These are phyloP conservation scores for Trametes pubescens DNA, from an alignment of 1,284 basidiomycete genomes.

Conservation along the genomic window DNA sequence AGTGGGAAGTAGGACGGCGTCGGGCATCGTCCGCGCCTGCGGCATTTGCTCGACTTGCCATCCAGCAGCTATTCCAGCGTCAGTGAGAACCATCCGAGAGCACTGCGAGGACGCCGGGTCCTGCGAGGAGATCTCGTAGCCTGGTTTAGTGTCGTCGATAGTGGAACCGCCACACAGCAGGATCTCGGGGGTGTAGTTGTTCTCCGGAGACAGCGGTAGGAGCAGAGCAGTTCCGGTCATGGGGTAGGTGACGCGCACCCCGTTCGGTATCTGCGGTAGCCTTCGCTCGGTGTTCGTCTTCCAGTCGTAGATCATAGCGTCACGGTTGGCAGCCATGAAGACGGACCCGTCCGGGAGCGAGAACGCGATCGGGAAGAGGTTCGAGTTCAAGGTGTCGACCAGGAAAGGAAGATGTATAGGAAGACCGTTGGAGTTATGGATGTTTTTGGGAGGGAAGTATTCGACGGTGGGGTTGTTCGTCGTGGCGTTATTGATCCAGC, in stretches of 20 bases:
- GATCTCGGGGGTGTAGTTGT: conserved; percentile 73
- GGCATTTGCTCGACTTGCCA: conserved; percentile 84
- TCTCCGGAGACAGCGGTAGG: conserved; percentile 71
- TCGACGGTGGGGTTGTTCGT: conserved; percentile 85
- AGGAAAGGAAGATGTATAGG: conserved; percentile 72
- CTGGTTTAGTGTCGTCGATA: conserved; percentile 67
- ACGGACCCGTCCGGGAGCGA: conserved; percentile 75
- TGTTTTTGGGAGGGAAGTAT: conserved; percentile 80
- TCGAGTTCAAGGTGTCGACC: conserved; percentile 76
- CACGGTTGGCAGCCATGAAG: conserved; percentile 83
- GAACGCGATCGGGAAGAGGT: conserved; percentile 84
- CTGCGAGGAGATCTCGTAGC: conserved; percentile 72
- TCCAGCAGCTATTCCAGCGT: conserved; percentile 69
- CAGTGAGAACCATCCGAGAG: conserved; percentile 70
- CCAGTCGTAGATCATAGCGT: conserved; percentile 86
- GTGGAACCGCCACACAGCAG: conserved; percentile 83
- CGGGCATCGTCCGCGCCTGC: conserved; percentile 76
- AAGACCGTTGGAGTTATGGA: conserved; percentile 69
- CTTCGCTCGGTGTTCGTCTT: conserved; percentile 65
- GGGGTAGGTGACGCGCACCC: conserved; percentile 84
- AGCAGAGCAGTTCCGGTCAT: conserved; percentile 79
- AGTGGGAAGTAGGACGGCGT: conserved; percentile 84
- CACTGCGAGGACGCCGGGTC: conserved; percentile 79
- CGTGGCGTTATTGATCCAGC: conserved; percentile 82
- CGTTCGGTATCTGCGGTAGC: conserved; percentile 79